Evolutionary conservation across 768 basidiomycete genomes (phyloP).

Genomic region (Phlebiopsis gigantea): DNA sequence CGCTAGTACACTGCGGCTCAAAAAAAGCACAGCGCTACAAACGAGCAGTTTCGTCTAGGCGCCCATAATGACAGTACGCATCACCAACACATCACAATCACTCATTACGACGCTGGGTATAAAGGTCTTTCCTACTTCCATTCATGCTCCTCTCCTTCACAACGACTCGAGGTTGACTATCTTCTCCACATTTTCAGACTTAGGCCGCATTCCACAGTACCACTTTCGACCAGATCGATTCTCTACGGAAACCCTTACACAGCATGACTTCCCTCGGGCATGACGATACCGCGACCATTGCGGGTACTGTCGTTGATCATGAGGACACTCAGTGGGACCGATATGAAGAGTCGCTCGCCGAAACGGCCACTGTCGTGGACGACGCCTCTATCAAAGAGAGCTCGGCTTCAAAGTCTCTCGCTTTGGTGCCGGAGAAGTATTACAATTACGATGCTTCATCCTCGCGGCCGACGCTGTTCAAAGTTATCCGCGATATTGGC

Average conservation of each 20-base stretch:
- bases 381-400: neutral
- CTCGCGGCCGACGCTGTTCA: neutral
- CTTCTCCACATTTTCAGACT: neutral
- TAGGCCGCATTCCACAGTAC: neutral
- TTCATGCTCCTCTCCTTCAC: neutral
- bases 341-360: neutral
- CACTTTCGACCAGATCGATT: neutral
- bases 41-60: too few species aligned
- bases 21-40: too few species aligned
- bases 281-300: neutral
- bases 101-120: neutral
- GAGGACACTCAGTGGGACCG: neutral
- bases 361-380: neutral
- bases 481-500: neutral
- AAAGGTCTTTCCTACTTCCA: neutral
- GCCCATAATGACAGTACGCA: too few species aligned
- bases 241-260: too few species aligned
- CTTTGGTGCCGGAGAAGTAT: neutral
- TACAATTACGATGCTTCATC: neutral
- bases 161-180: neutral
- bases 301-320: neutral
- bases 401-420: neutral
- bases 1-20: too few species aligned
- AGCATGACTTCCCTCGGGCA: neutral
- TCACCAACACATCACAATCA: neutral